Evolutionary conservation across 148 eudicot species (phyloP), one percentile per base, ranked within the genome.

Genomic region (Amaranthus hypochondriacus): DNA sequence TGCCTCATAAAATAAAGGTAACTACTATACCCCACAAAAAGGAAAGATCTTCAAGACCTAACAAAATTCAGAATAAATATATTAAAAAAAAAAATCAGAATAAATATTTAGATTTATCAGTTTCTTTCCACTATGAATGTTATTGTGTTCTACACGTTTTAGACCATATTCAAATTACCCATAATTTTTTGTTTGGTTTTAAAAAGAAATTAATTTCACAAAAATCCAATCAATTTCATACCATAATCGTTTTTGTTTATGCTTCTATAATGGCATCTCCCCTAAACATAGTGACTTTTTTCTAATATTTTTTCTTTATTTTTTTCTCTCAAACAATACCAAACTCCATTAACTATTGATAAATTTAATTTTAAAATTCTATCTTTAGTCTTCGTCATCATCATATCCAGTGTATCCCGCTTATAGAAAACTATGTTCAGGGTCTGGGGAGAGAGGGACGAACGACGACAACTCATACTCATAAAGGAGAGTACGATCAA

Each of bases 201-300:
- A 28, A 28, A 28, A 43, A 21, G 5, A 1, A 58, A n/a, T n/a
- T 18, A 2, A 15, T 58, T 58, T 58, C n/a, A 58, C 42, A 61
- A 61, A 21, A 7, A 43, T 14, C 48, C 48, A 58, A 10, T 58
- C 18, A 14, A n/a, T 1, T 48, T 69, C 15, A 39, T 72, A 21
- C 47, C 15, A 59, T 48, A 72, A 14, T 74, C 76, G 47, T 57
- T 39, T 59, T 1, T 2, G 51, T 0, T 46, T 70, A 8, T 75
- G 75, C 76, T 66, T 44, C 8, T 73, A 63, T 70, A 80, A 65
- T 83, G 83, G 76, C 48, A 70, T 66, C 62, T 69, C 83, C 83
- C 87, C 83, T 72, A 74, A 61, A 70, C 44, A 58, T 43, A 28
- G 73, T 47, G 62, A 66, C 64, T 64, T 74, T 77, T 56, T 65